These are phyloP conservation scores for Hydrangea macrophylla DNA, from an alignment of 148 eudicot species.

Conservation along the genomic window DNA sequence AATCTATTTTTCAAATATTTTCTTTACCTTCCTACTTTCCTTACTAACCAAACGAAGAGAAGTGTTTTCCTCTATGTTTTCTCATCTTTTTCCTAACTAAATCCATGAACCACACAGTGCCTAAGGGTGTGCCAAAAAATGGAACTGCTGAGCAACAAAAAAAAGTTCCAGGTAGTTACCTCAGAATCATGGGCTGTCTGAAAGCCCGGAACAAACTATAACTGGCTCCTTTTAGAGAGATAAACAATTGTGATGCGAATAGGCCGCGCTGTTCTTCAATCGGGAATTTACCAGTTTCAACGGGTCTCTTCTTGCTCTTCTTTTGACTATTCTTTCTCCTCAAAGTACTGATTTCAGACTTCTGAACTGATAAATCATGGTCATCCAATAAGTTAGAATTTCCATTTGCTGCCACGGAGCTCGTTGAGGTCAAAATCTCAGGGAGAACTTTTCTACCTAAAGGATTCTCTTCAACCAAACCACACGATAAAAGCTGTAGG, in stretches of 20 bases:
- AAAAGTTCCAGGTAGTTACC: conserved; percentile 38
- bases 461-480: conserved; percentile 63
- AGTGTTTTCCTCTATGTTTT: too few relatives aligned
- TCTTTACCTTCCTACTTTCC: too few relatives aligned
- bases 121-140: not conserved
- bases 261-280: conserved; percentile 37
- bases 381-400: conserved; percentile 23
- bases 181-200: conserved; percentile 75
- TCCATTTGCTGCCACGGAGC: conserved; percentile 32
- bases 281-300: conserved; percentile 22
- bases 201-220: conserved; percentile 68
- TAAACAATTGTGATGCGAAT: conserved; percentile 43
- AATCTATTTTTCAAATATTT: too few relatives aligned
- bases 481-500: conserved; percentile 79
- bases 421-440: conserved; percentile 29
- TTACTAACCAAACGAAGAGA: too few relatives aligned
- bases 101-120: too few relatives aligned
- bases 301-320: conserved; percentile 28
- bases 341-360: conserved; percentile 34
- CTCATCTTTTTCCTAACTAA: too few relatives aligned
- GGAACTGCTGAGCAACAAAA: not conserved
- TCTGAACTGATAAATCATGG: conserved; percentile 29
- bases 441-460: conserved; percentile 24
- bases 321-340: conserved; percentile 65
- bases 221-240: conserved; percentile 62